Conservation (phyloP, 768 basidiomycete species). For the Tubosaeta sp. region DNA sequence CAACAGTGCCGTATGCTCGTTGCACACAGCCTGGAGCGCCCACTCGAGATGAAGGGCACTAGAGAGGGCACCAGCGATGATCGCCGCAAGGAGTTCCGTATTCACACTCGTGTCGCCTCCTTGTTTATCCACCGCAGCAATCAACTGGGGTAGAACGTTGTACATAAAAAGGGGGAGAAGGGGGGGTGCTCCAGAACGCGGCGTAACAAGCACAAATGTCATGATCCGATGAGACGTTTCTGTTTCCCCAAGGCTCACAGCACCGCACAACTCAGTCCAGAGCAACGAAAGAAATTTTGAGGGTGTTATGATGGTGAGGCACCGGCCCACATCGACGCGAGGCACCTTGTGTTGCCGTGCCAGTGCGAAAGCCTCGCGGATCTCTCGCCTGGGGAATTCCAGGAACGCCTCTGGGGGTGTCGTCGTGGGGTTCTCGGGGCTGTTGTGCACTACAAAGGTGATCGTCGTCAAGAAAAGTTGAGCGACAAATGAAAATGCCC, state of each 20-base stretch:
- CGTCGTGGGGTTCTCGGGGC: slow-evolving; percentile 17
- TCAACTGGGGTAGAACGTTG: slow-evolving; percentile 57
- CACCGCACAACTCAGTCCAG: slow-evolving; percentile 61
- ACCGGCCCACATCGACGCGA: slow-evolving; percentile 60
- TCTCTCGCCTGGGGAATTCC: slow-evolving; percentile 51
- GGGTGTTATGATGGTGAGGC: slow-evolving; percentile 54
- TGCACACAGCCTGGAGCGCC: slow-evolving; percentile 52
- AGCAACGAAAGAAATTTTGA: slow-evolving; percentile 59
- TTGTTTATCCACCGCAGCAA: slow-evolving; percentile 48
- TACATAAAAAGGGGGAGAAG: slow-evolving; percentile 73
- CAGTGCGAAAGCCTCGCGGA: slow-evolving; percentile 52
- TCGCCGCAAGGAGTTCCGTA: slow-evolving; percentile 60
- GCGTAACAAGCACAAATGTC: slow-evolving; percentile 64
- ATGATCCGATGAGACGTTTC: slow-evolving; percentile 63
- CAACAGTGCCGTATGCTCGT: slow-evolving; percentile 46
- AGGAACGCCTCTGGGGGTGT: slow-evolving; percentile 37
- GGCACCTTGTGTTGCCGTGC: slow-evolving; percentile 63
- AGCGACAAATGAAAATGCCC: slow-evolving; percentile 1
- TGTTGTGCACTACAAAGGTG: slow-evolving; percentile 10
- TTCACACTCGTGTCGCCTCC: slow-evolving; percentile 50
- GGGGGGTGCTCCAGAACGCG: slow-evolving; percentile 53
- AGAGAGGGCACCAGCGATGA: slow-evolving; percentile 63
- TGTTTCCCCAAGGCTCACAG: slow-evolving; percentile 53
- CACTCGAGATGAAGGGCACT: slow-evolving; percentile 69
- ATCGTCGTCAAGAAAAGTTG: neutral